Conservation (phyloP, 2,329 filamentous ascomycete genomes). For the Colletotrichum coccodes region DNA sequence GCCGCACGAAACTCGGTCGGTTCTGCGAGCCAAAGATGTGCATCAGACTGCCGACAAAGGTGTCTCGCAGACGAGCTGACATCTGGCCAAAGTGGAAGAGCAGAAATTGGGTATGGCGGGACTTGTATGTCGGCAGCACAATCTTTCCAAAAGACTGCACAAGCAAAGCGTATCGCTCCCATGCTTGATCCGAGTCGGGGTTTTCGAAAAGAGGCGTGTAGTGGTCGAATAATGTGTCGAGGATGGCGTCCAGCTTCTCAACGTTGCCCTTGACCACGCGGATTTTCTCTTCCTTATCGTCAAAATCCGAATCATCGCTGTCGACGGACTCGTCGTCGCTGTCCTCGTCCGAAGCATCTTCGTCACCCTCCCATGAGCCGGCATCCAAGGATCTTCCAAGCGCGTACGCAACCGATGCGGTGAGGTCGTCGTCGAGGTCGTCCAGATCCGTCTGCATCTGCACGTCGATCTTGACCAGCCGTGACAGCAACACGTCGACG, state of each 20-base stretch:
- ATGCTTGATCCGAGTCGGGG: slow-evolving; percentile 74
- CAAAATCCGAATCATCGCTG: slow-evolving; percentile 75
- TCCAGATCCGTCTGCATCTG: slow-evolving; percentile 95
- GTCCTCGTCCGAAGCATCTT: slow-evolving; percentile 67
- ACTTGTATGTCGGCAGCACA: slow-evolving; percentile 90
- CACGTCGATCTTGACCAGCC: slow-evolving; percentile 92
- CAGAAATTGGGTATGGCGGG: slow-evolving; percentile 93
- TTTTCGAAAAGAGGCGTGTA: slow-evolving; percentile 79
- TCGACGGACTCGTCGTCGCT: slow-evolving; percentile 78
- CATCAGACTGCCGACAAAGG: slow-evolving; percentile 83
- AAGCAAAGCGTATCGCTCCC: slow-evolving; percentile 80
- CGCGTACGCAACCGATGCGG: slow-evolving; percentile 74
- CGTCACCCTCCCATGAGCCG: slow-evolving; percentile 59
- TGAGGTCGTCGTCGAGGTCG: slow-evolving; percentile 89
- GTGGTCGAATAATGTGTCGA: slow-evolving; percentile 87
- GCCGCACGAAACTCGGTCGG: slow-evolving; percentile 64
- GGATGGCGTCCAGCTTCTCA: slow-evolving; percentile 88
- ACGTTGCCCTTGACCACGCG: slow-evolving; percentile 83
- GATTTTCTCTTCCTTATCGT: slow-evolving; percentile 71
- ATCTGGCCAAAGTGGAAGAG: slow-evolving; percentile 95
- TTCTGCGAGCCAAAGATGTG: slow-evolving; percentile 55
- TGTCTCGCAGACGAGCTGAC: slow-evolving; percentile 80
- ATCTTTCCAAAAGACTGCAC: slow-evolving; percentile 87
- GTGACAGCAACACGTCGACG: slow-evolving; percentile 83
- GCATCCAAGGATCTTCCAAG: slow-evolving; percentile 51